These are phyloP conservation scores for Dothistroma septosporum DNA, from an alignment of 2,329 filamentous ascomycete species.

Conservation along the genomic window DNA sequence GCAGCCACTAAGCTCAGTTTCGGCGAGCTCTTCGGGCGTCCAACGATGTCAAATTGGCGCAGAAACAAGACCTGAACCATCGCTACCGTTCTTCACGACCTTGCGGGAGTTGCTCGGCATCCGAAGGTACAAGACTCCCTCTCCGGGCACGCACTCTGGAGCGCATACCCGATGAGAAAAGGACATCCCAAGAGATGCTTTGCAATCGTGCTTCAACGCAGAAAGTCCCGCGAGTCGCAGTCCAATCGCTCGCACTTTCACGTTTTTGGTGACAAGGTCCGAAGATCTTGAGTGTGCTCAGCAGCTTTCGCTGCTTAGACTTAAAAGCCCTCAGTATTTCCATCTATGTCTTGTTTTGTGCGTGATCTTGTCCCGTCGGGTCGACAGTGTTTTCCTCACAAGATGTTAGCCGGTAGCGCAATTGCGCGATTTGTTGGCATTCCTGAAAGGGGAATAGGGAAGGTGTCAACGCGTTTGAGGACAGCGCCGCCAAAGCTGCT, in stretches of 20 bases:
- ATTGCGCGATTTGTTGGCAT: neutral
- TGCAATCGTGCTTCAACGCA: neutral
- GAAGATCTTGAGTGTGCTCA: neutral
- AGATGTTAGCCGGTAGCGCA: neutral
- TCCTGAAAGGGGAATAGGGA: neutral
- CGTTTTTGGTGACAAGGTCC: neutral
- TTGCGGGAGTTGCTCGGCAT: too few species aligned
- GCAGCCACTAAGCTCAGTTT: too few species aligned
- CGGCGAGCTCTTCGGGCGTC: too few species aligned
- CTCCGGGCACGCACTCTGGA: constrained; percentile 3
- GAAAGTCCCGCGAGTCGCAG: neutral
- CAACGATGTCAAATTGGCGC: too few species aligned
- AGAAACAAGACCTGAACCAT: too few species aligned
- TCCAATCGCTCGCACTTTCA: constrained; percentile 1
- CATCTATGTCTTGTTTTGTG: neutral
- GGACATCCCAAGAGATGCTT: constrained; percentile 5
- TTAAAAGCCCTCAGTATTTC: neutral
- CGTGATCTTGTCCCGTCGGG: too few species aligned
- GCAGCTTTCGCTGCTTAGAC: neutral
- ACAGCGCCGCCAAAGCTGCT: neutral
- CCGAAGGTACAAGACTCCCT: too few species aligned
- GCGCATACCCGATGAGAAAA: constrained; percentile 11
- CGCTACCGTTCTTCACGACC: too few species aligned
- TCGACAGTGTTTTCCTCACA: neutral
- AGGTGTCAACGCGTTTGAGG: neutral